These are phyloP conservation scores for Lonicera japonica DNA, from an alignment of 129 eudicot genomes.

Conservation along the genomic window DNA sequence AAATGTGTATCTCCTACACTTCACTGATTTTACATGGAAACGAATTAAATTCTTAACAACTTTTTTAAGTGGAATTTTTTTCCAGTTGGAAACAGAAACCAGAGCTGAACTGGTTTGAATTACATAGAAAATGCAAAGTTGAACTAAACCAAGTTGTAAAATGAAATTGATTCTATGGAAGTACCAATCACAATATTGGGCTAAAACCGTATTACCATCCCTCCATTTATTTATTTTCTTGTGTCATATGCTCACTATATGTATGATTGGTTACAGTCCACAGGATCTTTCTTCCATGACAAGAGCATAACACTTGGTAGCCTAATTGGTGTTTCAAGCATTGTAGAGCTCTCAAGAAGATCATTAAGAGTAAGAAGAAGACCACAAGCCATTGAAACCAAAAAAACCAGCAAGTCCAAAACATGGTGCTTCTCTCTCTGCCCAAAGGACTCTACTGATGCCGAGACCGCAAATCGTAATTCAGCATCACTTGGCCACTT, in stretches of 20 bases:
- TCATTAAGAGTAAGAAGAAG: conserved; percentile 47
- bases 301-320: conserved; percentile 66
- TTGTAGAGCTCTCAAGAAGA: conserved; percentile 60
- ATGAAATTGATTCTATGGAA: no score
- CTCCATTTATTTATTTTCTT: background rate
- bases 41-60: no score
- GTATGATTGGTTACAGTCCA: conserved; percentile 35
- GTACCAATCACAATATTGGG: no score
- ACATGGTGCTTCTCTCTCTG: conserved; percentile 59
- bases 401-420: conserved; percentile 31
- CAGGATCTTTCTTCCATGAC: conserved; percentile 66
- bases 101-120: no score
- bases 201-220: no score
- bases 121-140: no score
- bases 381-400: conserved; percentile 16
- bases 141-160: no score
- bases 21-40: no score
- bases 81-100: no score
- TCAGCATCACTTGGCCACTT: conserved; percentile 66
- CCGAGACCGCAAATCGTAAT: conserved; percentile 27
- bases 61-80: no score
- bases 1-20: no score
- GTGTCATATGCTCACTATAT: no score
- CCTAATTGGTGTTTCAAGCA: conserved; percentile 59
- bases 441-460: conserved; percentile 46